Evolutionary conservation across 2,329 filamentous ascomycete genomes (phyloP), one percentile per base, ranked within the genome.

Genomic region (Cercospora sp.): DNA sequence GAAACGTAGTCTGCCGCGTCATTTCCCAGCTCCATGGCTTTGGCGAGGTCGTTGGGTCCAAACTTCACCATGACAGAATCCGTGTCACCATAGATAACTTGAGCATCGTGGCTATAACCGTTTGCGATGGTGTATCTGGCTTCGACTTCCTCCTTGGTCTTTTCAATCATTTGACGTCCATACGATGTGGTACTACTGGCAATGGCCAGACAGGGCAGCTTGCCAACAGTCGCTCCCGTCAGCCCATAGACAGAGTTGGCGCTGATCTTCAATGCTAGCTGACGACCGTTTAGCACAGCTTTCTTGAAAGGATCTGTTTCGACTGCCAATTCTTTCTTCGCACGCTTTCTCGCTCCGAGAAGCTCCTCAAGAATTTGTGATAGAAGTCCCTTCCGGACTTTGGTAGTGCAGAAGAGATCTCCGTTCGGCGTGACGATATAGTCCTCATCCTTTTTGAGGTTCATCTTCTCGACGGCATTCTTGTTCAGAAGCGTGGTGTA

Each of bases 31-130:
- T 91, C 93, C 95, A 99, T 99, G 24, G 93, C 91, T 72, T 95
- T 92, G 5, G 88, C 86, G 18, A 99, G 85, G 71, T 97, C 93
- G 51, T 89, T 90, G 9, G 93, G 94, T 53, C 95, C 95, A 74
- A 99, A 99, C 77, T 97, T 98, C 70, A 99, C 94, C 95, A 99
- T 99, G 82, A 99, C 95, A 8, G 95, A 99, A 85, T 99, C 95
- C 1, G 95, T 99, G 80, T 99, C 95, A 83, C 95, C 95, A 74
- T 99, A 99, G 71, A 99, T 96, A 82, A 99, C 95, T 78, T 97
- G 90, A 0, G 95, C 95, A 79, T 99, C 92, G 79, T 98, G 93
- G 1, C 87, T 89, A 80, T 98, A 99, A 18, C 95, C 95, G 75
- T 99, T 98, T 61, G 92, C 92, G 66, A 97, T 94, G 60, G 88